phyloP scores from a whole-genome alignment of 495 filamentous ascomycete genomes.

The Trichoderma asperelloides region DNA sequence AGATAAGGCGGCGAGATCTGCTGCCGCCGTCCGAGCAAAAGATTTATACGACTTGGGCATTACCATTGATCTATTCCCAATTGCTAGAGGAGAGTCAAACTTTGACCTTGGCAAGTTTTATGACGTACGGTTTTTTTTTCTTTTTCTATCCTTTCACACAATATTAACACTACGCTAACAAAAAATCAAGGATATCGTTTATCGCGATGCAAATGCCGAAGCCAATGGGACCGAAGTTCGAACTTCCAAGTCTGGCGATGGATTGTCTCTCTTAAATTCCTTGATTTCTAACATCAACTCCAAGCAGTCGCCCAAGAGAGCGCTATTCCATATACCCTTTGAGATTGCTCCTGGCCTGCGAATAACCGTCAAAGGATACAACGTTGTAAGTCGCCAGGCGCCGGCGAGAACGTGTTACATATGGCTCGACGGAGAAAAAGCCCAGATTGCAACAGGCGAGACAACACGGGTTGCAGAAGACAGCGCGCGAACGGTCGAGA shows the following conservation, averaged over 20 bases:
- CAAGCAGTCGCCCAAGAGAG: slow-evolving; percentile 75
- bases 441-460: slow-evolving; percentile 66
- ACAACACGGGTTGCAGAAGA: slow-evolving; percentile 69
- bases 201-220: slow-evolving; percentile 53
- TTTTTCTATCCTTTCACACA: slow-evolving; percentile 8
- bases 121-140: slow-evolving; percentile 48
- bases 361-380: slow-evolving; percentile 89
- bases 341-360: slow-evolving; percentile 78
- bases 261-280: slow-evolving; percentile 70
- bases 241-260: slow-evolving; percentile 52
- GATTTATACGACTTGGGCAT: slow-evolving; percentile 95
- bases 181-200: slow-evolving; percentile 63
- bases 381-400: slow-evolving; percentile 73
- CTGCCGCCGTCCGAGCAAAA: slow-evolving; percentile 78
- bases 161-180: slow-evolving; percentile 13
- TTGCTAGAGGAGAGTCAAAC: slow-evolving; percentile 60
- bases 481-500: slow-evolving; percentile 65
- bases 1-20: slow-evolving; percentile 60
- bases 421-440: slow-evolving; percentile 72
- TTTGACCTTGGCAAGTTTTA: slow-evolving; percentile 89
- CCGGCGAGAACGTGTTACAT: slow-evolving; percentile 75
- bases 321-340: slow-evolving; percentile 76
- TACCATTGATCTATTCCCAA: slow-evolving; percentile 87
- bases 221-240: slow-evolving; percentile 41
- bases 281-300: slow-evolving; percentile 87